Conservation (phyloP, 495 filamentous ascomycete genomes). For the Aspergillus taichungensis region DNA sequence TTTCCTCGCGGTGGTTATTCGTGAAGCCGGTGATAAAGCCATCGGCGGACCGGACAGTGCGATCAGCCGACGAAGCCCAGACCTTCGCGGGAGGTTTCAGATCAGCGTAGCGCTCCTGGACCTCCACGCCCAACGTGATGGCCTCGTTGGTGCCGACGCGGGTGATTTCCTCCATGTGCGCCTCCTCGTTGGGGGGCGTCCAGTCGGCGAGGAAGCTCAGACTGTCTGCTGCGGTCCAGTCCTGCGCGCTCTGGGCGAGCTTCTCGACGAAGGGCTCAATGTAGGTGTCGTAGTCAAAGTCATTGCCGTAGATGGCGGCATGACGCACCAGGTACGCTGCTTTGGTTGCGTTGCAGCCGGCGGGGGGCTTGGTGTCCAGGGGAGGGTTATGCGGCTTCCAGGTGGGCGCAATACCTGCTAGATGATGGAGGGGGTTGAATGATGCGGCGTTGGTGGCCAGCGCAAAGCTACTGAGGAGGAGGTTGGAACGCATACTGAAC, state of each 20-base stretch:
- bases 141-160: constrained; percentile 13
- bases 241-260: constrained; percentile 9
- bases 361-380: constrained; percentile 6
- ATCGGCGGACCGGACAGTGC: constrained; percentile 11
- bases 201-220: constrained; percentile 12
- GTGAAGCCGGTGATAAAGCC: constrained; percentile 15
- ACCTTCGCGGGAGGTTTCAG: constrained; percentile 7
- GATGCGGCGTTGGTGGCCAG: too few species aligned
- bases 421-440: constrained; percentile 15
- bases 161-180: constrained; percentile 16
- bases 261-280: constrained; percentile 16
- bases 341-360: constrained; percentile 14
- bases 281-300: constrained; percentile 18
- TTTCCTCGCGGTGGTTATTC: constrained; percentile 3
- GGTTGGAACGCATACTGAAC: too few species aligned
- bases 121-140: constrained; percentile 1
- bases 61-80: constrained; percentile 13
- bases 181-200: constrained; percentile 11
- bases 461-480: too few species aligned
- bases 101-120: constrained; percentile 8
- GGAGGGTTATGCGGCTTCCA: constrained; percentile 11
- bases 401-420: constrained; percentile 11
- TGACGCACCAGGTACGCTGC: constrained; percentile 18
- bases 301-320: constrained; percentile 21
- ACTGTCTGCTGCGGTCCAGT: constrained; percentile 5